phyloP scores from a whole-genome alignment of 2,329 filamentous ascomycete species.

The Fusarium subtropicale region DNA sequence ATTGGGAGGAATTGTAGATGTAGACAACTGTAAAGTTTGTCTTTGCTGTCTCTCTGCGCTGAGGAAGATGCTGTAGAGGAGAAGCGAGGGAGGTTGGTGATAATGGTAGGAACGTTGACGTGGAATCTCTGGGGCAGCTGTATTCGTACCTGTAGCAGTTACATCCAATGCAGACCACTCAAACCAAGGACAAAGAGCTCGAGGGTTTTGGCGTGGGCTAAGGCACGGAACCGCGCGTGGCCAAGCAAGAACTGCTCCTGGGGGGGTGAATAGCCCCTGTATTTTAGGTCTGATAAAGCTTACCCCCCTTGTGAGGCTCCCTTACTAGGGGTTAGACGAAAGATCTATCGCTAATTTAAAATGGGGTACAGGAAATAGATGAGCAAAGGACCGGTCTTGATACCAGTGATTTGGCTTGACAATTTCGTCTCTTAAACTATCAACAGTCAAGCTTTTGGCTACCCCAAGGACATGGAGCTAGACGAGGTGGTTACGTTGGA shows the following conservation, averaged over 20 bases:
- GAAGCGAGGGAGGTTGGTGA: slow-evolving; percentile 13
- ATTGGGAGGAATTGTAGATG: neutral
- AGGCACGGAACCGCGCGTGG: slow-evolving; percentile 1
- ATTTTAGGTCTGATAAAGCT: neutral
- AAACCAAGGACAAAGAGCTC: slow-evolving; percentile 17
- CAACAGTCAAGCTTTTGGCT: neutral
- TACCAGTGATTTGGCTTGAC: neutral
- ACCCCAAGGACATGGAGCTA: neutral
- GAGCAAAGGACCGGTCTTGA: neutral
- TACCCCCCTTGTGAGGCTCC: slow-evolving; percentile 10
- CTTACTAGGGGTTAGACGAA: neutral
- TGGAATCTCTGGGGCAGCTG: slow-evolving; percentile 29
- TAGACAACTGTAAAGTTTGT: neutral
- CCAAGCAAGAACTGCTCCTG: neutral
- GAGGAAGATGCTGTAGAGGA: neutral
- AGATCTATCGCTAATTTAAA: neutral
- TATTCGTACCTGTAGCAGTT: neutral
- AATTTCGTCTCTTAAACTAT: neutral
- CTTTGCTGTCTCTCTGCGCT: neutral
- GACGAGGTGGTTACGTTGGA: neutral
- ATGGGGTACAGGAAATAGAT: neutral
- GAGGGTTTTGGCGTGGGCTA: neutral
- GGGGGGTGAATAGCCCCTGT: neutral
- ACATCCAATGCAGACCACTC: slow-evolving; percentile 6
- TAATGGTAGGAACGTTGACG: slow-evolving; percentile 27